Conservation (phyloP, 2,329 filamentous ascomycete species). For the Xylaria sp. region DNA sequence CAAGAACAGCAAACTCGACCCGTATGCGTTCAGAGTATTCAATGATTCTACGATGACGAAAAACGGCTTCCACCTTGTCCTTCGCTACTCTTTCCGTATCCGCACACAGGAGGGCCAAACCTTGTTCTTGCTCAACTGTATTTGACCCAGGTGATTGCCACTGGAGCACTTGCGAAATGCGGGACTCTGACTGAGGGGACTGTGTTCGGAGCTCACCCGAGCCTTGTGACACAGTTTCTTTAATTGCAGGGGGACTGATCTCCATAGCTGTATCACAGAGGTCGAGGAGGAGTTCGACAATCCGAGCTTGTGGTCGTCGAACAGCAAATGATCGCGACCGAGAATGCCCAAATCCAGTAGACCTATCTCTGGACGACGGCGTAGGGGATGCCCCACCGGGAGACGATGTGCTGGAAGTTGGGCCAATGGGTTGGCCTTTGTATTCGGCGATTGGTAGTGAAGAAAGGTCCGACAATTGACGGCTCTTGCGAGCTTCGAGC, state of each 20-base stretch:
- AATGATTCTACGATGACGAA: slow-evolving; percentile 89
- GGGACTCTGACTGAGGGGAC: slow-evolving; percentile 94
- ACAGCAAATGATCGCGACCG: slow-evolving; percentile 91
- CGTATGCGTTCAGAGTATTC: slow-evolving; percentile 97
- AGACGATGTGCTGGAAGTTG: slow-evolving; percentile 75
- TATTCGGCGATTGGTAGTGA: slow-evolving; percentile 76
- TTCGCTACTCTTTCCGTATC: slow-evolving; percentile 88
- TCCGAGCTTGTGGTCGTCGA: slow-evolving; percentile 86
- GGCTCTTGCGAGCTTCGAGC: slow-evolving; percentile 80
- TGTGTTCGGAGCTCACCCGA: slow-evolving; percentile 87
- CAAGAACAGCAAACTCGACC: slow-evolving; percentile 89
- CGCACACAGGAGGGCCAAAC: slow-evolving; percentile 84
- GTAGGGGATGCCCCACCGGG: slow-evolving; percentile 77
- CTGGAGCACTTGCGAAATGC: slow-evolving; percentile 91
- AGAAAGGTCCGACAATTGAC: slow-evolving; percentile 64
- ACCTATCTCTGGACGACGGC: slow-evolving; percentile 76
- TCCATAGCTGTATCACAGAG: slow-evolving; percentile 95
- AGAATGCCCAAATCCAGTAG: slow-evolving; percentile 80
- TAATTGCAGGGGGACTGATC: slow-evolving; percentile 92
- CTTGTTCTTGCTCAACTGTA: slow-evolving; percentile 92
- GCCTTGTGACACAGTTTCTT: slow-evolving; percentile 75
- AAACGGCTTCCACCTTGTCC: slow-evolving; percentile 91
- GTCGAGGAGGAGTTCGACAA: slow-evolving; percentile 93
- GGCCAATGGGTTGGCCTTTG: slow-evolving; percentile 86
- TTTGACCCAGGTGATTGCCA: slow-evolving; percentile 96